Evolutionary conservation across 495 filamentous ascomycete species (phyloP).

Genomic region (Immersiella caudata): DNA sequence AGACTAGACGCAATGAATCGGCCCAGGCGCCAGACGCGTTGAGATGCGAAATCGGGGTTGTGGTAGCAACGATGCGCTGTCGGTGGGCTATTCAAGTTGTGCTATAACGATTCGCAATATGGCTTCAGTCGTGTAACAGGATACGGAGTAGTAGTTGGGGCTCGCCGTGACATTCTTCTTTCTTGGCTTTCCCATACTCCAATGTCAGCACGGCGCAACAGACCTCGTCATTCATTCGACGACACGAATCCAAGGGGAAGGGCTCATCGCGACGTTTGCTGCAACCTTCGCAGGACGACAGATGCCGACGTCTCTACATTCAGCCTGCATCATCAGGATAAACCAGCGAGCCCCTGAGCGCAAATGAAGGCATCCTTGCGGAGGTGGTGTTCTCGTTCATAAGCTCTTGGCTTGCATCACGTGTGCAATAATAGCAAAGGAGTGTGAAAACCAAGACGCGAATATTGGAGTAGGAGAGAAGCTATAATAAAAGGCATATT

Average conservation of each 20-base stretch:
- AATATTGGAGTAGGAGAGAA: not conserved
- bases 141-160: not conserved
- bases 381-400: not conserved
- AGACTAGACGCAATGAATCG: too few species aligned
- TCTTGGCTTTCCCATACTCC: not conserved
- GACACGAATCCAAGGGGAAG: not conserved
- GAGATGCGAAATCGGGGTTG: too few species aligned
- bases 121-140: not conserved
- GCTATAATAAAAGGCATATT: not conserved
- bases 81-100: not conserved
- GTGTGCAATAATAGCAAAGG: not conserved
- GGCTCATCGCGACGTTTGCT: not conserved
- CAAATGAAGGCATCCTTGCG: constrained; percentile 3
- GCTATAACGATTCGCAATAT: not conserved
- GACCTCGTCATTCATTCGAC: not conserved
- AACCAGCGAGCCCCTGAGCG: constrained; percentile 7
- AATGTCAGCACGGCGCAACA: not conserved
- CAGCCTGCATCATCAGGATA: constrained; percentile 3
- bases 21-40: too few species aligned
- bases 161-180: not conserved
- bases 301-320: constrained; percentile 5
- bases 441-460: not conserved
- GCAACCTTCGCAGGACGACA: not conserved
- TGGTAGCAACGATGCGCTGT: not conserved
- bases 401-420: not conserved